Evolutionary conservation across 805 yeast species (phyloP).

Genomic region (Myxozyma sirexii): DNA sequence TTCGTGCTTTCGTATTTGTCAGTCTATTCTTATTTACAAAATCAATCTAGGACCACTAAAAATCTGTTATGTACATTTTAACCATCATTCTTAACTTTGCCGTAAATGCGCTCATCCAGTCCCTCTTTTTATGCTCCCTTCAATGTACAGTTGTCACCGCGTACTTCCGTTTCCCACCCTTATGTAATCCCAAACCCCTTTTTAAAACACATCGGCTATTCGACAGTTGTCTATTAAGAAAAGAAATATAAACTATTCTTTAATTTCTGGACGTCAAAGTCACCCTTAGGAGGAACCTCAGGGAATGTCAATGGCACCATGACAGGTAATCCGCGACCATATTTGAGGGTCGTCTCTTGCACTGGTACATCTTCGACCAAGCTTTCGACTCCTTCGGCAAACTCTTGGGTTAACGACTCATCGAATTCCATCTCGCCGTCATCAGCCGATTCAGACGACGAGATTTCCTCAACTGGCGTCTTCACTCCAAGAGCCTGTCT

Average conservation of each 20-base stretch:
- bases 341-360: background rate
- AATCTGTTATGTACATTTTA: background rate
- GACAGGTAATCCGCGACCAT: constrained; percentile 2
- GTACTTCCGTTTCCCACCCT: background rate
- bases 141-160: background rate
- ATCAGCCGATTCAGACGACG: background rate
- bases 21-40: background rate
- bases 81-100: background rate
- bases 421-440: background rate
- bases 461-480: background rate
- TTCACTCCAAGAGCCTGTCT: constrained; percentile 24
- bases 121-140: background rate
- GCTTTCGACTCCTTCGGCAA: background rate
- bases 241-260: constrained; percentile 81
- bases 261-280: constrained; percentile 75
- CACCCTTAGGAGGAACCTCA: constrained; percentile 51
- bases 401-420: background rate
- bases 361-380: background rate
- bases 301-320: constrained; percentile 34
- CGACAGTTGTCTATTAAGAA: too few species aligned
- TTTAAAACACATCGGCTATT: too few species aligned
- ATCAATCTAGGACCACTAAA: background rate
- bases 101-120: too few species aligned
- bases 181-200: too few species aligned
- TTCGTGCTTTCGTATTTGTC: too few species aligned